phyloP scores from a whole-genome alignment of 2,329 filamentous ascomycete genomes.

The Botrytis deweyae region DNA sequence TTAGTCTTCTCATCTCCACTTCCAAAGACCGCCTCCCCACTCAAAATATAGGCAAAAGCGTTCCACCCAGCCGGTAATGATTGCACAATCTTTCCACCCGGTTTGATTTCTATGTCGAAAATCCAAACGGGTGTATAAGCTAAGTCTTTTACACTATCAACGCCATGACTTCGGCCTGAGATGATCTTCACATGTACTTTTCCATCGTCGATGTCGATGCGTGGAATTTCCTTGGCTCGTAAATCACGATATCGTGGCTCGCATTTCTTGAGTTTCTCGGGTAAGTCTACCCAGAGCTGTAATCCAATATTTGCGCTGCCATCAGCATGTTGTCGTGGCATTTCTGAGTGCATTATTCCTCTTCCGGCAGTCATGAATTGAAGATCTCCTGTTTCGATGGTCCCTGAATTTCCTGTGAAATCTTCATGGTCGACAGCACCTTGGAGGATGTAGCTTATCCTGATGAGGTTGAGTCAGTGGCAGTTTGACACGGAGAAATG shows the following conservation, averaged over 20 bases:
- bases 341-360: slow-evolving; percentile 93
- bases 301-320: slow-evolving; percentile 79
- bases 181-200: slow-evolving; percentile 86
- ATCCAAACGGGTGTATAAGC: slow-evolving; percentile 98
- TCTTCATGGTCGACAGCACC: slow-evolving; percentile 91
- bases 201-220: slow-evolving; percentile 67
- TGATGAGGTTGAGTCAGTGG: slow-evolving; percentile 17
- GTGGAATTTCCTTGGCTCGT: slow-evolving; percentile 73
- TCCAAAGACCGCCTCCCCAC: slow-evolving; percentile 67
- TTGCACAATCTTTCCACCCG: slow-evolving; percentile 76
- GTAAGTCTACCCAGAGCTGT: slow-evolving; percentile 95
- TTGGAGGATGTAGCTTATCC: slow-evolving; percentile 82
- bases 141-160: slow-evolving; percentile 84
- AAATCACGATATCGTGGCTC: slow-evolving; percentile 93
- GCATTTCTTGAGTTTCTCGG: slow-evolving; percentile 75
- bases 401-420: slow-evolving; percentile 82
- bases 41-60: slow-evolving; percentile 82
- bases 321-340: slow-evolving; percentile 78
- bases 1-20: slow-evolving; percentile 49
- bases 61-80: slow-evolving; percentile 80
- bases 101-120: slow-evolving; percentile 76
- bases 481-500: not conserved
- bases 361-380: slow-evolving; percentile 97
- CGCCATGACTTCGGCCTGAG: slow-evolving; percentile 76
- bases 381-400: slow-evolving; percentile 81